Conservation (phyloP, 176 grass and related monocot species). For the Zizania latifolia region DNA sequence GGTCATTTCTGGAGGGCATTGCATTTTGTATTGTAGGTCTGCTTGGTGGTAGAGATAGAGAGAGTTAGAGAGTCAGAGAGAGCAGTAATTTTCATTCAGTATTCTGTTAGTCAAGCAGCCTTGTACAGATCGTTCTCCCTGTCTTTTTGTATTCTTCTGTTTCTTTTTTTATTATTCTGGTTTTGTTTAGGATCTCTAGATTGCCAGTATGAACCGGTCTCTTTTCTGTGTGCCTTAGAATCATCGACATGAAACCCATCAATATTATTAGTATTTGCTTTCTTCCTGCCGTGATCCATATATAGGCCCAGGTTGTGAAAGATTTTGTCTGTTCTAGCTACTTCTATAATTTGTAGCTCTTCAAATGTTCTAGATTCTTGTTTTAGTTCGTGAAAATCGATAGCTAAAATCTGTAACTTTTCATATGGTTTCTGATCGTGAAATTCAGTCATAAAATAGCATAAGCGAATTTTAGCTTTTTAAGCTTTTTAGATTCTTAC, state of each 20-base stretch:
- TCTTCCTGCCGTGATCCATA: too few relatives aligned
- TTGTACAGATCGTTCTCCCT: not conserved
- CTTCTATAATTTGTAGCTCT: too few relatives aligned
- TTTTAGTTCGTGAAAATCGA: too few relatives aligned
- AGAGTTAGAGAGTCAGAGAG: not conserved
- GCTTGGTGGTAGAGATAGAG: not conserved
- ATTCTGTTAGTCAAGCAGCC: not conserved
- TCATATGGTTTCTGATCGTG: too few relatives aligned
- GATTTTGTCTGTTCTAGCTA: too few relatives aligned
- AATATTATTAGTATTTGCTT: not conserved
- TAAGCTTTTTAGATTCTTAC: too few relatives aligned
- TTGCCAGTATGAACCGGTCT: not conserved
- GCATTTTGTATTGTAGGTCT: not conserved
- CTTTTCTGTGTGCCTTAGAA: not conserved
- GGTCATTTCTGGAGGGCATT: not conserved
- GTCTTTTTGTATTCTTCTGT: too few relatives aligned
- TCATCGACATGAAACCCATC: not conserved
- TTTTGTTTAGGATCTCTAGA: not conserved
- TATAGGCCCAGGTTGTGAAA: too few relatives aligned
- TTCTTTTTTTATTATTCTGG: not conserved
- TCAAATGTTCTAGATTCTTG: too few relatives aligned
- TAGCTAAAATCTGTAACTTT: too few relatives aligned
- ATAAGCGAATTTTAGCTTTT: too few relatives aligned
- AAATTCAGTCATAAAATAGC: too few relatives aligned
- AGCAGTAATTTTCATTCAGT: not conserved